Evolutionary conservation across 768 basidiomycete species (phyloP), one percentile per base, ranked within the genome.

Genomic region (Pisolithus microcarpus): DNA sequence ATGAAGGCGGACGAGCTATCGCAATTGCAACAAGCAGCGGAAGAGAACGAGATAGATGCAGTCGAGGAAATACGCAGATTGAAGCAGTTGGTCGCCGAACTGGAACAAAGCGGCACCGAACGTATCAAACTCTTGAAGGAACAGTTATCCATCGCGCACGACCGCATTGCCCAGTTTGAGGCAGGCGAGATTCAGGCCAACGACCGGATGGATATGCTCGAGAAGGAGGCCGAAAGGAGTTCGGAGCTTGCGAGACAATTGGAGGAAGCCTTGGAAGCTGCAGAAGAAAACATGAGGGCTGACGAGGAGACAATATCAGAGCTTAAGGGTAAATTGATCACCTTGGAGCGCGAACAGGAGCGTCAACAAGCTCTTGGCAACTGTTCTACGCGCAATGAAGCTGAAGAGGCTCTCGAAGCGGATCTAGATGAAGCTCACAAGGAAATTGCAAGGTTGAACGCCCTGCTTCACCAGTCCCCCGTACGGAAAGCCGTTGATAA

Each of bases 341-440:
- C 75, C 6, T 62, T 85, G 38, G 83, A 88, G 58, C 79, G 84
- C 38, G 84, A 82, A 50, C 67, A 68, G 34, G 76, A 83, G 58
- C 58, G 51, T 46, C 61, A 63, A 36, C 61, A 57, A 40, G 62
- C 68, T 38, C 56, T 57, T 18, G 60, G 59, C 51, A 19, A 52
- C 34, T 51, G 53, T 31, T 55, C 44, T 61, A 59, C 56, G 11
- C 77, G 81, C 31, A 72, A 75, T 26, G 87, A 89, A 19, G 65
- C 80, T 24, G 82, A 68, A 48, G 65, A 83, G 52, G 77, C 72
- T 0, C 72, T 93, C 46, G 88, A 92, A 63, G 71, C 73, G 2
- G 89, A 91, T 58, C 76, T 93, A 39, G 86, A 89, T 51, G 75
- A 79, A 1, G 89, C 91, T 0, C 74, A 89, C 61, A 79, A 70